These are phyloP conservation scores for Metschnikowia gelsemii DNA, from an alignment of 805 yeast genomes.

Conservation along the genomic window DNA sequence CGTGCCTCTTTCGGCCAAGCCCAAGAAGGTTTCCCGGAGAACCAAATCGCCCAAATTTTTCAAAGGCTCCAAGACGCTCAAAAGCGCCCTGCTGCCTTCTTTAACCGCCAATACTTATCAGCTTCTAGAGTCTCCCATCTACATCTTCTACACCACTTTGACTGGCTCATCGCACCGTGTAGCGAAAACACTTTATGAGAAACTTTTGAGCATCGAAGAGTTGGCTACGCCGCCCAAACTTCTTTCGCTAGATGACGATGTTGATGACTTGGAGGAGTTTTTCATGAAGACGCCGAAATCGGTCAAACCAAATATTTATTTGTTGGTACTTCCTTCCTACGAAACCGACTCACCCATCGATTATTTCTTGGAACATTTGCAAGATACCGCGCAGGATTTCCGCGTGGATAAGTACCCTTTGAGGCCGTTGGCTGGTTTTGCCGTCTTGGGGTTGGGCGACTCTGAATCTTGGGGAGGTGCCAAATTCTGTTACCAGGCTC, in stretches of 20 bases:
- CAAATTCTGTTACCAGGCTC: constrained; percentile 85
- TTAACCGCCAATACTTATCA: constrained; percentile 41
- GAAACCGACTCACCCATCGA: constrained; percentile 93
- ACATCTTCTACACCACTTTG: constrained; percentile 77
- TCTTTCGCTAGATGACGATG: constrained; percentile 71
- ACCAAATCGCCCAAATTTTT: constrained; percentile 42
- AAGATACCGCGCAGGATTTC: constrained; percentile 81
- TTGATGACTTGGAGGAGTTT: constrained; percentile 80
- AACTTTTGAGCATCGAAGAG: constrained; percentile 29
- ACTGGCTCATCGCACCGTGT: constrained; percentile 79
- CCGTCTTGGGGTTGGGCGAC: constrained; percentile 88
- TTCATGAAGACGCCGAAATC: constrained; percentile 61
- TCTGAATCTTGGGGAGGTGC: constrained; percentile 73
- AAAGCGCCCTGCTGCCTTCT: constrained; percentile 29
- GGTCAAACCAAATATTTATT: constrained; percentile 50
- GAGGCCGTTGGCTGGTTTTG: constrained; percentile 66
- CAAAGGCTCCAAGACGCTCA: constrained; percentile 35
- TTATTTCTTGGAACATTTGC: constrained; percentile 74
- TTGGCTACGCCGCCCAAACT: constrained; percentile 47
- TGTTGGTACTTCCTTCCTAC: constrained; percentile 82
- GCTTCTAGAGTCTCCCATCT: constrained; percentile 54
- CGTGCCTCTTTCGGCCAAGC: constrained; percentile 4
- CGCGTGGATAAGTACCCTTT: constrained; percentile 82
- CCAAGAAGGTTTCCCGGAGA: constrained; percentile 18
- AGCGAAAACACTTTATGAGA: constrained; percentile 52